Conservation (phyloP, 2,329 filamentous ascomycete genomes). For the Thelonectria rubi region DNA sequence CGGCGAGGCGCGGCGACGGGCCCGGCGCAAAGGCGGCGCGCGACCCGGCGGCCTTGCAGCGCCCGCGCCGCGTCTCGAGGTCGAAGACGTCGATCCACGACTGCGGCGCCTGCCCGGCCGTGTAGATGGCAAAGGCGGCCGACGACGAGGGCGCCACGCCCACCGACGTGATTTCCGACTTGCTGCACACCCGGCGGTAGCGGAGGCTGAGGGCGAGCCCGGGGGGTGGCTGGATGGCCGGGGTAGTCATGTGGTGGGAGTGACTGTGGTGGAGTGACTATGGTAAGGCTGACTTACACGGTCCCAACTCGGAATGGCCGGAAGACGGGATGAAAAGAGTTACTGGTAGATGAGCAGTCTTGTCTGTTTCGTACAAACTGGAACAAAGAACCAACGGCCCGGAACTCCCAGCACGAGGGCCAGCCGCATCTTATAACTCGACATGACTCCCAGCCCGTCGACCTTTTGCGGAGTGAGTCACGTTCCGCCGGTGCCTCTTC, state of each 20-base stretch:
- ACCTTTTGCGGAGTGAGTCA: no score
- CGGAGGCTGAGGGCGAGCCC: conserved; percentile 39
- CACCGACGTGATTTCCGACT: conserved; percentile 46
- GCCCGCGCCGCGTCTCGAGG: conserved; percentile 37
- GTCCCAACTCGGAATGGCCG: conserved; percentile 5
- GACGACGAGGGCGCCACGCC: conserved; percentile 42
- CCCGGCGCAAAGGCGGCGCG: conserved; percentile 43
- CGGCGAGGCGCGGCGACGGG: conserved; percentile 36
- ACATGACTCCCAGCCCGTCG: no score
- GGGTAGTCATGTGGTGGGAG: conserved; percentile 7
- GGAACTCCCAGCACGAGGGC: no score
- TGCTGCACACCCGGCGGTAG: conserved; percentile 42
- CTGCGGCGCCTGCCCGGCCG: conserved; percentile 42
- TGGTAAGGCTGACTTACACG: conserved; percentile 31
- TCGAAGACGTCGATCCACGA: conserved; percentile 51
- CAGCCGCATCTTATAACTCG: no score
- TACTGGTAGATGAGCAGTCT: no score
- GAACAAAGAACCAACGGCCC: no score
- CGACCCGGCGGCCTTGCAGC: conserved; percentile 46
- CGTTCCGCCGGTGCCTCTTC: no score
- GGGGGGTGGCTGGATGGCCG: conserved; percentile 8
- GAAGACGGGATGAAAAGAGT: background rate
- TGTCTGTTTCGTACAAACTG: no score
- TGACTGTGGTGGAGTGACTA: no score
- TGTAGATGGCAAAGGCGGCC: conserved; percentile 45